Base-by-base conservation (phyloP, 129 eudicot genomes). In the Flaveria bidentis region DNA sequence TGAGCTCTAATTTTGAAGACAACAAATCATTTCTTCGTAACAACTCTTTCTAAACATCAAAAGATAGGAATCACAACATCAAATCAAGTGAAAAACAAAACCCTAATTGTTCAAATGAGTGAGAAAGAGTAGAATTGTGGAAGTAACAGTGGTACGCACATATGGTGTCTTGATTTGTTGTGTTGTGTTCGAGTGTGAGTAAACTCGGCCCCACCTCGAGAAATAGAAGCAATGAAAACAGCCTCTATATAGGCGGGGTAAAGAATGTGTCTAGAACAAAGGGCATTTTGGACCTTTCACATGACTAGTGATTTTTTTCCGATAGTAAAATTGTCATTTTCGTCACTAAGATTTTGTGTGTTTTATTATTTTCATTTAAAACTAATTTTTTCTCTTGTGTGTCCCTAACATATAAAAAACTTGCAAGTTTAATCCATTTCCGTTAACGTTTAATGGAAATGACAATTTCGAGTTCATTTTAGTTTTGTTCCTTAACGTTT, bases 181-280 rank as follows among this genome's bases (percentile, higher is more conserved):
- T 1, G 30, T 60, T 46, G 12, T 6, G 30, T 62, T 28, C 2
- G 55, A 61, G 45, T 61, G 41, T 36, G 41, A 36, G 49, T 22
- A 26, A 64, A 2, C 10, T 15, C 64, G 25, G n/a, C 52, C 67
- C 41, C 44, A 41, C 67, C 13, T 33, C 63, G 62, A 65, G 80
- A 64, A 50, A 39, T 51, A 15, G 74, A 39, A 76, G 64, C 52
- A 55, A 65, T 7, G 66, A 66, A 42, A 56, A 36, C 11, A 15
- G 80, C 80, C 55, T 67, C 53, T 51, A 39, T 51, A 52, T 20
- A 67, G 67, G 67, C 11, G 80, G 80, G 67, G 74, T 76, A 55
- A 66, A 76, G 46, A 76, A 76, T 15, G 80, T 67, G 67, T 66
- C 74, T 51, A 4, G 56, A 52, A 64, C 65, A 15, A 76, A 67